Conservation (phyloP, 176 grass and related monocot genomes). For the Raddia distichophylla region DNA sequence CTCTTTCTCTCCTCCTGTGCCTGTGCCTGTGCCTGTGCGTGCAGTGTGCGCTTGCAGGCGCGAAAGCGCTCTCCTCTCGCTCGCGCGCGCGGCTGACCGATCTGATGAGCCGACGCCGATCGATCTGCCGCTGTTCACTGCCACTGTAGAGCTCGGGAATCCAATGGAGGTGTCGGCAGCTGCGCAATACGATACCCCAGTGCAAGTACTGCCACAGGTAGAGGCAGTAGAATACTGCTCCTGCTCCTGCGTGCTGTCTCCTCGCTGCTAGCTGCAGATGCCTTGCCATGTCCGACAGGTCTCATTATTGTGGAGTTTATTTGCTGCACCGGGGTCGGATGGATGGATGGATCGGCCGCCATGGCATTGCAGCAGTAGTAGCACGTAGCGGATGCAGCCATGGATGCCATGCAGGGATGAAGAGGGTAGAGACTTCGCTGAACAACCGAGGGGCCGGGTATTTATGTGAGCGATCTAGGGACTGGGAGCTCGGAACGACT, state of each 20-base stretch:
- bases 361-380: neutral
- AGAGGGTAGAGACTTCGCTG: neutral
- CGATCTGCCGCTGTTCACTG: neutral
- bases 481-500: neutral
- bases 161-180: slow-evolving; percentile 32
- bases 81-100: neutral
- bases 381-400: neutral
- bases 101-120: neutral
- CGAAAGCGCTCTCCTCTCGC: neutral
- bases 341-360: neutral
- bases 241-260: no score
- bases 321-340: neutral
- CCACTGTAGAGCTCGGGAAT: neutral
- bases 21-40: neutral
- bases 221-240: no score
- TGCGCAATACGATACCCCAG: neutral
- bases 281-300: slow-evolving; percentile 24
- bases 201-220: neutral
- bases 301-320: slow-evolving; percentile 31
- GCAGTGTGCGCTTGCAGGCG: slow-evolving; percentile 18
- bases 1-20: neutral
- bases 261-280: neutral
- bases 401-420: no score
- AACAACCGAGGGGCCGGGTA: neutral
- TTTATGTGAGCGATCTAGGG: neutral